Conservation (phyloP, 257 asterid species). For the Solanum verrucosum region DNA sequence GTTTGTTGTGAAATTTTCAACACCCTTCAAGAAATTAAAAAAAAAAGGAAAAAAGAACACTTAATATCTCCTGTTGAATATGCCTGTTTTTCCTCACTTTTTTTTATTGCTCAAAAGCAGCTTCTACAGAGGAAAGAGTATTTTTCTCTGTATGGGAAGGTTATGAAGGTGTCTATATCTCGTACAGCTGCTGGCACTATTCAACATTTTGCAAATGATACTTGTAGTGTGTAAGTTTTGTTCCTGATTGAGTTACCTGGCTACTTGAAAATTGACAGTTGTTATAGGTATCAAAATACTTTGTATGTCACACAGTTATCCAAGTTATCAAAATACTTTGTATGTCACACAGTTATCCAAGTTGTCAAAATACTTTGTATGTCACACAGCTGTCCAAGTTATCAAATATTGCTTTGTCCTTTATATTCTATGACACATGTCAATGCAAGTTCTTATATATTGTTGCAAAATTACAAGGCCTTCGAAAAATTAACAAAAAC, state of each 20-base stretch:
- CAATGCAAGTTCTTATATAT: not conserved
- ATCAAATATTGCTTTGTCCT: not conserved
- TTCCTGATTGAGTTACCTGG: not conserved
- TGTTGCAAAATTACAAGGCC: not conserved
- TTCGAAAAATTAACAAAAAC: not conserved
- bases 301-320: not conserved
- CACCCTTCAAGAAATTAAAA: not conserved
- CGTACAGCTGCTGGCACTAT: conserved; percentile 86
- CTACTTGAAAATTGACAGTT: not conserved
- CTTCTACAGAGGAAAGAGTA: conserved; percentile 76
- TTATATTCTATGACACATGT: not conserved
- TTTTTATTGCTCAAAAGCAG: conserved; percentile 29
- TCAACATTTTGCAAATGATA: conserved; percentile 82
- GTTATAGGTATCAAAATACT: not conserved
- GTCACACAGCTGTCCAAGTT: not conserved
- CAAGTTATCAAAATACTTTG: not conserved
- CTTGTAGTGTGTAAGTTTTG: conserved; percentile 92
- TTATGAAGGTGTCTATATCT: conserved; percentile 84
- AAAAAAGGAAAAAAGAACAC: not conserved
- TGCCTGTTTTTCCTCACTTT: not conserved
- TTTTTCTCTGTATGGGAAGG: conserved; percentile 89
- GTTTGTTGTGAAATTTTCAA: not conserved
- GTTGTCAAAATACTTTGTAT: not conserved
- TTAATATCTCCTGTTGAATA: not conserved
- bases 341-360: not conserved